Conservation (phyloP, 768 basidiomycete genomes). For the Strobilomyces confusus region DNA sequence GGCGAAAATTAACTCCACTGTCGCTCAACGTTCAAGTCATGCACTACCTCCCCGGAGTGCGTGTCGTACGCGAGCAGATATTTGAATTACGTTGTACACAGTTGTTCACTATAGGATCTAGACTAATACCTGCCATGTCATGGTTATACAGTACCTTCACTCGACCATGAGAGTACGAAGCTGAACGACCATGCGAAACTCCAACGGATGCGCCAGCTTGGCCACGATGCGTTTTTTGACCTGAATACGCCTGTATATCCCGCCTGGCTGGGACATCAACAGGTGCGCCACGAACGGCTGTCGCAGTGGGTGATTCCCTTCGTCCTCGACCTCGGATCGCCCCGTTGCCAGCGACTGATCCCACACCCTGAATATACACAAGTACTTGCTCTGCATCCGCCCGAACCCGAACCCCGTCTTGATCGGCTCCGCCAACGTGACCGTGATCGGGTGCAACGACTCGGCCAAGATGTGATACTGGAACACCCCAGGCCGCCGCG, state of each 20-base stretch:
- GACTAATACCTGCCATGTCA: too few relatives aligned
- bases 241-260: constrained; percentile 15
- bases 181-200: too few relatives aligned
- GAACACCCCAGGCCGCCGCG: background rate
- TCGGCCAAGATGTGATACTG: constrained; percentile 17
- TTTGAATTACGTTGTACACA: too few relatives aligned
- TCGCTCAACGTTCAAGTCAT: too few relatives aligned
- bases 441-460: constrained; percentile 17
- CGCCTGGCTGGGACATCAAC: constrained; percentile 12
- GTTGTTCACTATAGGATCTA: too few relatives aligned
- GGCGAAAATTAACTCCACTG: background rate
- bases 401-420: constrained; percentile 16
- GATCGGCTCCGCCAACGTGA: constrained; percentile 21
- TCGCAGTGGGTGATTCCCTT: constrained; percentile 16
- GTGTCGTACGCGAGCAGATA: too few relatives aligned
- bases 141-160: too few relatives aligned
- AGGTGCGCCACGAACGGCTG: constrained; percentile 20
- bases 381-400: constrained; percentile 10
- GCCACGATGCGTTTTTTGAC: constrained; percentile 21
- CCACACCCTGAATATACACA: constrained; percentile 22
- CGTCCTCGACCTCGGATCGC: background rate
- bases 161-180: background rate
- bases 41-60: too few relatives aligned
- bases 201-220: constrained; percentile 6
- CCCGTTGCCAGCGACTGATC: constrained; percentile 17